Base-by-base conservation (phyloP, 2,329 filamentous ascomycete genomes). In the Ophiostoma quercus region DNA sequence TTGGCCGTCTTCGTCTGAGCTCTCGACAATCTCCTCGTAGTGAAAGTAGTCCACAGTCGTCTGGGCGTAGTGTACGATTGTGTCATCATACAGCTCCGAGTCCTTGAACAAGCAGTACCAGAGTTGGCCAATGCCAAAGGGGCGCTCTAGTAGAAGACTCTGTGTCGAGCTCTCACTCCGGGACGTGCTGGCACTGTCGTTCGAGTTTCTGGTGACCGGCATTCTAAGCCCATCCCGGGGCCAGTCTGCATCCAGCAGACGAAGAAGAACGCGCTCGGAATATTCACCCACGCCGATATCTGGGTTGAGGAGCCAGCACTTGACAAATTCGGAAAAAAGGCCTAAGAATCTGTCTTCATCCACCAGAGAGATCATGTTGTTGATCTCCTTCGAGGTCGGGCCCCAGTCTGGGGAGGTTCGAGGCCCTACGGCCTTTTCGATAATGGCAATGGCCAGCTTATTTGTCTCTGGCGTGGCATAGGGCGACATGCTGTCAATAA, bases 221-320 rank as follows among this genome's bases (percentile, higher is more conserved):
- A n/a, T 1, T 16, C 22, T 25, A 32, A 16, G 22, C 12, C 12
- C 22, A 16, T 8, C 25, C 57, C 9, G 25, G 11, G 82, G 80
- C 73, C 83, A 86, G 76, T 89, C 87, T 7, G 83, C 79, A 67
- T 87, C 83, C 3, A 89, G 80, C 47, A 88, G 75, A 72, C 85
- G 83, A 1, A 82, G 82, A 2, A 89, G 75, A 1, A 84, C 81
- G 67, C 78, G 80, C 1, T 79, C 80, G 1, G 82, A 85, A 41
- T 80, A 82, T 75, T 87, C 84, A 12, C 84, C 86, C 2, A 88
- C 85, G 68, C 83, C 83, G 6, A 87, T 84, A 60, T 85, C 79
- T 0, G 83, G 81, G 6, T 81, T 80, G 32, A 80, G 79, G 1
- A 89, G 79, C 87, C 87, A 89, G 69, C 80, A 78, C 12, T 77